Evolutionary conservation across 805 yeast genomes (phyloP).

Genomic region (Schwanniomyces yamadae): DNA sequence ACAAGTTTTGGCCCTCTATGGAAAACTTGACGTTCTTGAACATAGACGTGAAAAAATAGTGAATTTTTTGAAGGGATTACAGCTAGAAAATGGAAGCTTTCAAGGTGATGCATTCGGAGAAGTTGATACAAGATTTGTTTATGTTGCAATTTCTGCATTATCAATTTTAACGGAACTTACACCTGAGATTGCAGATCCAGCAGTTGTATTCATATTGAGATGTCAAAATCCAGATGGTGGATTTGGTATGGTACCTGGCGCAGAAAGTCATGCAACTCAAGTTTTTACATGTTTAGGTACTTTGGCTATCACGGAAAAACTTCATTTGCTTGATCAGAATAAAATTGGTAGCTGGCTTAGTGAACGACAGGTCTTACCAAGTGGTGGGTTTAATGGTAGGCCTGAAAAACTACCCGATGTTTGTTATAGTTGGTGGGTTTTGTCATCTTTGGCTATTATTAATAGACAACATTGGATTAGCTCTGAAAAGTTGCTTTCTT

Average conservation of each 20-base stretch:
- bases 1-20: slow-evolving; percentile 72
- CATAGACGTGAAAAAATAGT: slow-evolving; percentile 26
- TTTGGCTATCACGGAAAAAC: slow-evolving; percentile 60
- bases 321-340: slow-evolving; percentile 44
- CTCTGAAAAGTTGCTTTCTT: slow-evolving; percentile 54
- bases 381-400: slow-evolving; percentile 94
- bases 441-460: slow-evolving; percentile 70
- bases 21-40: slow-evolving; percentile 47
- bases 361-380: slow-evolving; percentile 74
- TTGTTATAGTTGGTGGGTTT: slow-evolving; percentile 98
- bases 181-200: slow-evolving; percentile 53
- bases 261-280: slow-evolving; percentile 94
- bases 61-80: slow-evolving; percentile 39
- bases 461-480: slow-evolving; percentile 77
- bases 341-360: slow-evolving; percentile 81
- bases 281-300: slow-evolving; percentile 84
- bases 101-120: slow-evolving; percentile 93
- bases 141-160: slow-evolving; percentile 73
- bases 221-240: slow-evolving; percentile 96
- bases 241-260: slow-evolving; percentile 90
- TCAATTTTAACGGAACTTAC: slow-evolving; percentile 66
- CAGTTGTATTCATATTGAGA: slow-evolving; percentile 58
- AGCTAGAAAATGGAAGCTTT: slow-evolving; percentile 67
- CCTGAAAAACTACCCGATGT: slow-evolving; percentile 96
- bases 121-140: slow-evolving; percentile 87